Base-by-base conservation (phyloP, 176 grass and related monocot species). In the Musa acuminata region DNA sequence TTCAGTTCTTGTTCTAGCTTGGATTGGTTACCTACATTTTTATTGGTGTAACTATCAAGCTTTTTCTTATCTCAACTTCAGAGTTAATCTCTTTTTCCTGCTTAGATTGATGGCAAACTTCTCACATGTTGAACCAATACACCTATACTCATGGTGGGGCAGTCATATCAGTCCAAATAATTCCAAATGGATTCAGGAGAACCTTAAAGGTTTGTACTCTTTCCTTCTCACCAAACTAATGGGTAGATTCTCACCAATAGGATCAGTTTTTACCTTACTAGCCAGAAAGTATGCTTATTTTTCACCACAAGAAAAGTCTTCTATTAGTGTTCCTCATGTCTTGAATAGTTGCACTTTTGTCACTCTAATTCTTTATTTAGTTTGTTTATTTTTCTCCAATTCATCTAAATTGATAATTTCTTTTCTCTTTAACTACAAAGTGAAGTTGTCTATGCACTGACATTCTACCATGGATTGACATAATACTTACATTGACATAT, bases 131-230 rank as follows among this genome's bases (percentile, higher is more conserved):
- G 83, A 73, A 53, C 52, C 71, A 73, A n/a, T 14, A 17, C 71
- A 55, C 51, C 71, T 23, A 22, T 73, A 83, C 63, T 89, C 90
- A 71, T 89, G 82, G 88, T 90, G 90, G 90, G 87, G 88, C 72
- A 97, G 85, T 77, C 90, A 97, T 85, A 88, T 93, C 82, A 94
- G 89, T 63, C 91, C 95, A 62, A 87, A 87, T 77, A 88, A 99
- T 74, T 99, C 95, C 53, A 94, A 91, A 88, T 99, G 95, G 90
- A 91, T 99, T 75, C 86, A 90, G 70, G 89, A 86, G 73, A 91
- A 88, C 75, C 84, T 99, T 29, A 91, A 76, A 11, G 95, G 95
- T 99, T 62, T 57, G 74, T 71, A 49, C 57, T 69, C 80, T 35
- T n/a, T 75, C 9, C 60, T 52, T 35, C 17, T 80, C 19, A 21